These are phyloP conservation scores for Nigrospora oryzae DNA, from an alignment of 2,329 filamentous ascomycete species.

Conservation along the genomic window DNA sequence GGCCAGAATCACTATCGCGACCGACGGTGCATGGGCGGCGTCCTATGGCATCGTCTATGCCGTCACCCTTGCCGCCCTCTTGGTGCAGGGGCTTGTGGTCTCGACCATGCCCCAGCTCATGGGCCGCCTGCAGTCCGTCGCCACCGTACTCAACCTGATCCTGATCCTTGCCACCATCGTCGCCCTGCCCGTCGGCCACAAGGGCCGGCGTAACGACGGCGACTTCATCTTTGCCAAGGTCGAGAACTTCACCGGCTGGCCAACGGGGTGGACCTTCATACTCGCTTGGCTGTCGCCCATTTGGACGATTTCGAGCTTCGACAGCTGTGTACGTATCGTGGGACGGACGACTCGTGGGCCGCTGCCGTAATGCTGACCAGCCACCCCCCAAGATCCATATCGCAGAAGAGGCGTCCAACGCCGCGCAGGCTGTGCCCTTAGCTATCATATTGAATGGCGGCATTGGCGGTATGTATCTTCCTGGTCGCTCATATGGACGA, in stretches of 20 bases:
- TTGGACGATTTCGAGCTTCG: background rate
- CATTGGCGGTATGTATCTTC: too few species aligned
- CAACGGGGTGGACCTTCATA: background rate
- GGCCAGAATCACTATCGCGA: background rate
- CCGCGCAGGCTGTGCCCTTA: background rate
- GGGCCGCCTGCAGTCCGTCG: background rate
- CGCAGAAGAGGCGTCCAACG: background rate
- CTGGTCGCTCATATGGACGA: too few species aligned
- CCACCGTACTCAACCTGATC: background rate
- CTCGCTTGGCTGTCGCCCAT: constrained; percentile 1
- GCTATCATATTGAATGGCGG: background rate
- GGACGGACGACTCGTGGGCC: too few species aligned
- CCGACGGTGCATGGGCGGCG: background rate
- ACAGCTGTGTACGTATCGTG: background rate
- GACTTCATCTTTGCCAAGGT: background rate
- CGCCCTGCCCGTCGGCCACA: background rate
- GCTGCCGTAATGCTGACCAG: too few species aligned
- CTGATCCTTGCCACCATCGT: background rate
- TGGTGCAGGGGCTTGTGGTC: background rate
- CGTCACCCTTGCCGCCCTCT: background rate
- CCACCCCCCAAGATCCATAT: background rate
- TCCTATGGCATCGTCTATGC: background rate
- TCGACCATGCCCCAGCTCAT: background rate
- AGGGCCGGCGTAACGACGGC: background rate
- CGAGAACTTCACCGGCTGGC: background rate